These are phyloP conservation scores for Taxillus chinensis DNA, from an alignment of 164 flowering plant genomes.

Conservation along the genomic window DNA sequence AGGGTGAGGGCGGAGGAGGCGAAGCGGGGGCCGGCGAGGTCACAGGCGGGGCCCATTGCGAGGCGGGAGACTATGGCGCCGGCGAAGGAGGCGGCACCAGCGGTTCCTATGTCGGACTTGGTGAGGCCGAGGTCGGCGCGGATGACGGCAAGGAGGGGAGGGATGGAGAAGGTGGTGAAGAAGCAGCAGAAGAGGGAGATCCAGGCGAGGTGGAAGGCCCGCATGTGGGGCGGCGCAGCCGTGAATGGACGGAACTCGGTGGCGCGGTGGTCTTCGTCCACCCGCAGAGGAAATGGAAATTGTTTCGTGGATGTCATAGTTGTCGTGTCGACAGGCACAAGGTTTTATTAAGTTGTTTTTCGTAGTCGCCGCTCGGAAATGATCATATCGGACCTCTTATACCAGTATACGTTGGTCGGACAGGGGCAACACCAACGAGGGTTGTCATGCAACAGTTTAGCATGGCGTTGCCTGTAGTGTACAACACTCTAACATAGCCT, in stretches of 20 bases:
- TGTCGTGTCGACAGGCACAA: not conserved
- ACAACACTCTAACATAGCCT: too few relatives aligned
- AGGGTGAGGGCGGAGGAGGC: conserved; percentile 47
- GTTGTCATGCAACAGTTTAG: too few relatives aligned
- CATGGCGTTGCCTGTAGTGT: too few relatives aligned
- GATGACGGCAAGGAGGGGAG: conserved; percentile 47
- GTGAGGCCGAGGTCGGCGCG: conserved; percentile 41
- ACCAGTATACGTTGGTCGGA: too few relatives aligned
- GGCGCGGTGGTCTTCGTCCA: conserved; percentile 39
- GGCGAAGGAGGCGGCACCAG: conserved; percentile 49
- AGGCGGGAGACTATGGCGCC: conserved; percentile 63
- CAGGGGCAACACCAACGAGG: too few relatives aligned
- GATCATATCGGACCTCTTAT: too few relatives aligned
- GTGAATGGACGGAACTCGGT: conserved; percentile 38
- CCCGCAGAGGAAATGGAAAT: conserved; percentile 18
- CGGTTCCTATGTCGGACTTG: conserved; percentile 29
- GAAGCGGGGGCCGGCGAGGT: conserved; percentile 46
- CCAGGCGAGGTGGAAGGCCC: conserved; percentile 62
- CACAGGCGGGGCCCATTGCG: conserved; percentile 55
- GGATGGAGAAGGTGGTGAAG: conserved; percentile 63
- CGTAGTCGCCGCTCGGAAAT: too few relatives aligned
- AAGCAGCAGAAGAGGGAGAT: conserved; percentile 50
- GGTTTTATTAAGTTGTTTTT: too few relatives aligned
- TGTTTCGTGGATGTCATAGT: not conserved
- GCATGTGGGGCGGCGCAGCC: conserved; percentile 45